A percentile compares a stretch with the other conserved stretches of the same genome.
Conservation (phyloP, 1,284 basidiomycete genomes). For the Ganoderma meredithae region DNA sequence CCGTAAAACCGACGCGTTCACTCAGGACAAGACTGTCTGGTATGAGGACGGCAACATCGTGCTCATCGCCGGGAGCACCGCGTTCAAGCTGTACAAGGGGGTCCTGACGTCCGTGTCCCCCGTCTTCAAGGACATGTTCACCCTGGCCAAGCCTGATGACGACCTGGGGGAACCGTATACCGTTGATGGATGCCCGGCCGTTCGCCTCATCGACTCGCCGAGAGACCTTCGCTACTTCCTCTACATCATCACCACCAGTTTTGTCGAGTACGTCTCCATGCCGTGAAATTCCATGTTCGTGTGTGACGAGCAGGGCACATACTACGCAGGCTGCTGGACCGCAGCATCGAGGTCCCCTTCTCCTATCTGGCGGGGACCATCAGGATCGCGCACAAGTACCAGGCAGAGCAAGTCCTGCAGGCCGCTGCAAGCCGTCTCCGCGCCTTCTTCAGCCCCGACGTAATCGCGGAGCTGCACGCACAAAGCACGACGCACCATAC, state of each 20-base stretch:
- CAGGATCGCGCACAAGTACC: slow-evolving; percentile 20
- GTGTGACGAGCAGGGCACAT: not conserved
- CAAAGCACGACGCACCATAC: not conserved
- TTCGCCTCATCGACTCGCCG: not conserved
- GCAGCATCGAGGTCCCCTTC: not conserved
- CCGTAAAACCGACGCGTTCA: not conserved
- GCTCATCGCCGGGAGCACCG: not conserved
- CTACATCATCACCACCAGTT: not conserved
- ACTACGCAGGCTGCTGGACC: not conserved
- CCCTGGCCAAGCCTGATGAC: not conserved
- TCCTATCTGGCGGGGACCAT: not conserved
- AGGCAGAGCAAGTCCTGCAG: not conserved
- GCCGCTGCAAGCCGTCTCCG: not conserved
- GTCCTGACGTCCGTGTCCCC: not conserved
- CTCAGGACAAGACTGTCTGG: not conserved
- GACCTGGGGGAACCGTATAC: not conserved
- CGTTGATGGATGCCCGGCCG: not conserved
- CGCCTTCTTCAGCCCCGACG: not conserved
- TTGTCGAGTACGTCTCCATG: not conserved
- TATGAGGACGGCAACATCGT: slow-evolving; percentile 10
- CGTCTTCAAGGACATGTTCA: not conserved
- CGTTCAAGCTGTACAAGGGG: slow-evolving; percentile 2
- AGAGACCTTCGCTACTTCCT: not conserved
- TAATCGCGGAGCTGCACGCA: not conserved
- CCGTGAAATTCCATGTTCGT: not conserved